Conservation (phyloP, 2,329 filamentous ascomycete genomes). For the Botrytis squamosa region DNA sequence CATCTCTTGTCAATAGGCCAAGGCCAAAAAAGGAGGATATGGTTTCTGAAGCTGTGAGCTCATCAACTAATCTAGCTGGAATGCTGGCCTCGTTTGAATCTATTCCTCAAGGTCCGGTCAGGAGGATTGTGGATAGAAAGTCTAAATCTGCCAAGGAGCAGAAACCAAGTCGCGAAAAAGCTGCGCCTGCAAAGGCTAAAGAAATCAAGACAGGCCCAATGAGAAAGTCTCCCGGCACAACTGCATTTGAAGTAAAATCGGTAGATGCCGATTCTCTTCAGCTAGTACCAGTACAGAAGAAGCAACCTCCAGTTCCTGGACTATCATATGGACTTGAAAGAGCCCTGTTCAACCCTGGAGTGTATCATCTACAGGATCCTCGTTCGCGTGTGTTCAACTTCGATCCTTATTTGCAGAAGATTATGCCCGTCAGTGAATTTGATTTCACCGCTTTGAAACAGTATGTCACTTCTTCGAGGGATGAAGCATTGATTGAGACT, state of each 20-base stretch:
- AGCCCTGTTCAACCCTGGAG: slow-evolving; percentile 92
- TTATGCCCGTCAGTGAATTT: slow-evolving; percentile 92
- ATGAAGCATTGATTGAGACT: slow-evolving; percentile 66
- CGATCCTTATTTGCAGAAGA: slow-evolving; percentile 86
- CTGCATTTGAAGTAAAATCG: slow-evolving; percentile 32
- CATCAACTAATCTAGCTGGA: slow-evolving; percentile 6
- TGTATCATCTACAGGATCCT: slow-evolving; percentile 87
- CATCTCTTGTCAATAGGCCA: slow-evolving; percentile 13
- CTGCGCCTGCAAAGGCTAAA: not conserved
- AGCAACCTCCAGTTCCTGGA: slow-evolving; percentile 36
- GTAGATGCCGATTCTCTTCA: slow-evolving; percentile 33
- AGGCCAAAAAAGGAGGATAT: not conserved
- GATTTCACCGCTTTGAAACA: slow-evolving; percentile 83
- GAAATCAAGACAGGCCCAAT: slow-evolving; percentile 16
- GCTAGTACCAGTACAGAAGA: slow-evolving; percentile 34
- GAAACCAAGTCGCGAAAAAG: not conserved
- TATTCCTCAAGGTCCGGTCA: slow-evolving; percentile 1
- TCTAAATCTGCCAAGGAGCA: not conserved
- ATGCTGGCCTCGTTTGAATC: slow-evolving; percentile 19
- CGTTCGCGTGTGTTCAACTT: slow-evolving; percentile 92
- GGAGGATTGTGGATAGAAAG: not conserved
- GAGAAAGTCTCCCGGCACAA: slow-evolving; percentile 7
- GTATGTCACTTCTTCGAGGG: slow-evolving; percentile 90
- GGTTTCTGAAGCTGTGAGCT: not conserved
- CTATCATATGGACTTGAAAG: slow-evolving; percentile 40